phyloP scores from a whole-genome alignment of 139 green algal genomes.

The Haematococcus lacustris region DNA sequence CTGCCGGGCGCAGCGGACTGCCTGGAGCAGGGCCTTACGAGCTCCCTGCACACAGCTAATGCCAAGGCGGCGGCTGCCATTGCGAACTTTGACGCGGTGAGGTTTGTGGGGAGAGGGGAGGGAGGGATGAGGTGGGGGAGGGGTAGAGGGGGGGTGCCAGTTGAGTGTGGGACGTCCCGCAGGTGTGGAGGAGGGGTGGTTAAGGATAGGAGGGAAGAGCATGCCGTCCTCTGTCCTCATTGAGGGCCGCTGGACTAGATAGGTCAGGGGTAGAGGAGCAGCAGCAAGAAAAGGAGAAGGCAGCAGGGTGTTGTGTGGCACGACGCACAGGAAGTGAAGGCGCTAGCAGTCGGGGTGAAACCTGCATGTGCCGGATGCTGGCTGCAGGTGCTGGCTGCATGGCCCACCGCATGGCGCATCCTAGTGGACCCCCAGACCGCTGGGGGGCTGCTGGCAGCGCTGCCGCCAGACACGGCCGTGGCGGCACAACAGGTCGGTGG shows the following conservation, averaged over 20 bases:
- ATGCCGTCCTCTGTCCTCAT: neutral
- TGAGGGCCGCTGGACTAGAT: too few species aligned
- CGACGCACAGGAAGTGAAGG: too few species aligned
- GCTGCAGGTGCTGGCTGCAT: neutral
- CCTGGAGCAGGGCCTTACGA: conserved; percentile 33
- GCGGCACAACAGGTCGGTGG: too few species aligned
- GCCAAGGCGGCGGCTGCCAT: conserved; percentile 21
- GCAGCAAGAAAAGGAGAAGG: too few species aligned
- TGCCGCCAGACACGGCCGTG: too few species aligned
- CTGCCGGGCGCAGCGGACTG: conserved; percentile 50
- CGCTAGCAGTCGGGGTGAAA: neutral
- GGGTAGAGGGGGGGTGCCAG: neutral
- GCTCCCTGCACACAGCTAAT: conserved; percentile 62
- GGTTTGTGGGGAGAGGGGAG: neutral
- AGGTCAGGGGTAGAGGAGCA: too few species aligned
- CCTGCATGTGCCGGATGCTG: neutral
- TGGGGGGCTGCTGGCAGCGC: conserved; percentile 42
- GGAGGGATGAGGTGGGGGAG: neutral
- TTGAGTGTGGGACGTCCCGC: neutral
- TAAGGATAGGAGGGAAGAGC: neutral
- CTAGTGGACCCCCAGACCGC: conserved; percentile 81
- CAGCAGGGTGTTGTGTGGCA: too few species aligned
- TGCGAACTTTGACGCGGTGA: conserved; percentile 11
- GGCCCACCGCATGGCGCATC: conserved; percentile 41
- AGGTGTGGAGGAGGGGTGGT: neutral